Conservation (phyloP, 352 stramenopile species). For the Elongisporangium undulatum region DNA sequence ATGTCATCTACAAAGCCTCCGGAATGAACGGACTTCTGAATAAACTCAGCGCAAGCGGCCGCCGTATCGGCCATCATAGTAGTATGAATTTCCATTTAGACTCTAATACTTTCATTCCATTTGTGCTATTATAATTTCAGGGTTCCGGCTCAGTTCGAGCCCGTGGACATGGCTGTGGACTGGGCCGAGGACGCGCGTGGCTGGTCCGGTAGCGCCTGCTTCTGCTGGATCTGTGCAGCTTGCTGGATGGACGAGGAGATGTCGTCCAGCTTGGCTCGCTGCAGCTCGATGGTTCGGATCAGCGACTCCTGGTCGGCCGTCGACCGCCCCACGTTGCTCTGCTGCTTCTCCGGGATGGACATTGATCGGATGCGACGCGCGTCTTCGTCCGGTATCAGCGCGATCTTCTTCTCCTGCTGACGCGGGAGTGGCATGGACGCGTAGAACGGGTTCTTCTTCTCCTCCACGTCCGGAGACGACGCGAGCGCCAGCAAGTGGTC, state of each 20-base stretch:
- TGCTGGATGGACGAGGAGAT: conserved; percentile 8
- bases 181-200: not conserved
- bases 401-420: too few species aligned
- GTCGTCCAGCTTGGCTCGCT: conserved; percentile 33
- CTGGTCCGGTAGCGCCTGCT: conserved; percentile 13
- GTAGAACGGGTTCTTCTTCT: too few species aligned
- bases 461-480: not conserved
- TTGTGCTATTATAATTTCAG: too few species aligned
- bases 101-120: too few species aligned
- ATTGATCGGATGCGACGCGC: conserved; percentile 25
- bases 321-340: conserved; percentile 51
- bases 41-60: too few species aligned
- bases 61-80: too few species aligned
- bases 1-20: not conserved
- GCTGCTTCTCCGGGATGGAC: conserved; percentile 45
- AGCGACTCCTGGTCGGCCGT: conserved; percentile 63
- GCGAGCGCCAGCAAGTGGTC: conserved; percentile 34
- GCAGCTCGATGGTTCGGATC: conserved; percentile 51
- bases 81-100: too few species aligned
- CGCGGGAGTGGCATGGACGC: too few species aligned
- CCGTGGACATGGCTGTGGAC: conserved; percentile 27
- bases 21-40: conserved; percentile 3
- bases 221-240: conserved; percentile 7
- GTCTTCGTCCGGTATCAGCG: conserved; percentile 5
- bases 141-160: conserved; percentile 15